These are phyloP conservation scores for Zygoascus sp. DNA, from an alignment of 1,139 yeast genomes.

Conservation along the genomic window DNA sequence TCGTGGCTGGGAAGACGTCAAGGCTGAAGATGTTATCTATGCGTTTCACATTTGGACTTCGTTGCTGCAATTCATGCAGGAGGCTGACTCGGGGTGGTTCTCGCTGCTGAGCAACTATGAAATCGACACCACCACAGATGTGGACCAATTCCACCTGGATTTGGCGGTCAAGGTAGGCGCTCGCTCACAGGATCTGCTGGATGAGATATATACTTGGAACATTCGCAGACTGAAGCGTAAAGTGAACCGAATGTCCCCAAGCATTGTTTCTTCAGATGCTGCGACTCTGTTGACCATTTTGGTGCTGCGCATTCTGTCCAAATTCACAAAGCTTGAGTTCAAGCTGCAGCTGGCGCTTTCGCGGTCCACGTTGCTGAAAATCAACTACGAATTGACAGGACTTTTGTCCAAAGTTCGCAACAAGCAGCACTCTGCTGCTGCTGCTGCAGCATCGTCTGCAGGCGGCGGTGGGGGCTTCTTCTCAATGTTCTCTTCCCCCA, in stretches of 20 bases:
- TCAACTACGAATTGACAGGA: constrained; percentile 33
- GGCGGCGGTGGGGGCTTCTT: constrained; percentile 9
- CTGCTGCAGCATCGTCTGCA: not conserved
- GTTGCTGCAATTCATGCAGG: constrained; percentile 27
- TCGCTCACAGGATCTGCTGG: constrained; percentile 29
- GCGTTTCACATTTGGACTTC: constrained; percentile 31
- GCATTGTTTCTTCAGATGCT: constrained; percentile 29
- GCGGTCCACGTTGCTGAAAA: constrained; percentile 35
- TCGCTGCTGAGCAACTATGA: constrained; percentile 24
- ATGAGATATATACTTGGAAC: constrained; percentile 32
- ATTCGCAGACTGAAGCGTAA: constrained; percentile 31
- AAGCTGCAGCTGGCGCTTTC: constrained; percentile 34
- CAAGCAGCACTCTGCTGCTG: not conserved
- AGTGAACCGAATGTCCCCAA: constrained; percentile 23
- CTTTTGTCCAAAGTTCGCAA: constrained; percentile 22
- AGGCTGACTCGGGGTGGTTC: constrained; percentile 33
- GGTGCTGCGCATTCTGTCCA: constrained; percentile 32
- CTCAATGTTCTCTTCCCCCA: not conserved
- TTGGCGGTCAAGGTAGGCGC: constrained; percentile 32
- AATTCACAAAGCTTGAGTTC: constrained; percentile 30
- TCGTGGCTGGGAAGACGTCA: constrained; percentile 24
- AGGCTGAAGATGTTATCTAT: constrained; percentile 29
- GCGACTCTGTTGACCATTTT: constrained; percentile 34
- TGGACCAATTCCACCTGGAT: constrained; percentile 33
- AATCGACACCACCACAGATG: constrained; percentile 17